Evolutionary conservation across 2,329 filamentous ascomycete species (phyloP).

Genomic region (Epichloe coenophiala): DNA sequence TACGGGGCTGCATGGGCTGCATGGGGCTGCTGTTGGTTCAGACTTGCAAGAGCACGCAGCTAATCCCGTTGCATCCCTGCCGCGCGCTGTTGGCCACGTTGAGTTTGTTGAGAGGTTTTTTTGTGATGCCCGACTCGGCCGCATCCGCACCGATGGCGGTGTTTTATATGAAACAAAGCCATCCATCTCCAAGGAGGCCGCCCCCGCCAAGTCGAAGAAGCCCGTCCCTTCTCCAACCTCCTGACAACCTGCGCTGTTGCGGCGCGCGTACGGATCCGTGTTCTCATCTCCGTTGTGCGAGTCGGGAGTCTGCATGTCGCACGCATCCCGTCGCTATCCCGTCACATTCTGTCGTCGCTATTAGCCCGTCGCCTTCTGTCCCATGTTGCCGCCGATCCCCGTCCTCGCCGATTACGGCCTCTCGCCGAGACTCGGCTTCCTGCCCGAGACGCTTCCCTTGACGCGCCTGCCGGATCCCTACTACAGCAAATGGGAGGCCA

Average conservation of each 20-base stretch:
- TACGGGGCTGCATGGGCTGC: too few relatives aligned
- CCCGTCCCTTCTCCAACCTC: too few relatives aligned
- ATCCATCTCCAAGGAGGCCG: too few relatives aligned
- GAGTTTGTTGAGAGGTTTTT: too few relatives aligned
- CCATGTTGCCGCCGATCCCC: constrained; percentile 48
- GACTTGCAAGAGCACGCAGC: neutral
- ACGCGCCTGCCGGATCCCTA: constrained; percentile 74
- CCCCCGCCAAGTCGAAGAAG: too few relatives aligned
- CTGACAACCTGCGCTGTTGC: neutral
- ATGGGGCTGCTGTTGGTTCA: too few relatives aligned
- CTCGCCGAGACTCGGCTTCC: constrained; percentile 69
- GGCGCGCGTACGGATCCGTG: neutral
- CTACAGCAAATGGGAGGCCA: constrained; percentile 88
- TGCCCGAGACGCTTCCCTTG: constrained; percentile 69
- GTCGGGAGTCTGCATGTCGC: too few relatives aligned
- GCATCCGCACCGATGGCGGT: neutral
- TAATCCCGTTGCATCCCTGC: neutral
- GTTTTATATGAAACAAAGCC: too few relatives aligned
- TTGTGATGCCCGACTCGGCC: too few relatives aligned
- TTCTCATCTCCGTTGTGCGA: too few relatives aligned
- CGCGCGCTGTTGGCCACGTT: too few relatives aligned
- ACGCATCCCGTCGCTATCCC: too few relatives aligned
- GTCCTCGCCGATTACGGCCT: constrained; percentile 65
- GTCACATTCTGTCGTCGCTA: neutral
- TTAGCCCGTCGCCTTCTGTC: neutral